Conservation (phyloP, 2,329 filamentous ascomycete species). For the Nemania bipapillata region DNA sequence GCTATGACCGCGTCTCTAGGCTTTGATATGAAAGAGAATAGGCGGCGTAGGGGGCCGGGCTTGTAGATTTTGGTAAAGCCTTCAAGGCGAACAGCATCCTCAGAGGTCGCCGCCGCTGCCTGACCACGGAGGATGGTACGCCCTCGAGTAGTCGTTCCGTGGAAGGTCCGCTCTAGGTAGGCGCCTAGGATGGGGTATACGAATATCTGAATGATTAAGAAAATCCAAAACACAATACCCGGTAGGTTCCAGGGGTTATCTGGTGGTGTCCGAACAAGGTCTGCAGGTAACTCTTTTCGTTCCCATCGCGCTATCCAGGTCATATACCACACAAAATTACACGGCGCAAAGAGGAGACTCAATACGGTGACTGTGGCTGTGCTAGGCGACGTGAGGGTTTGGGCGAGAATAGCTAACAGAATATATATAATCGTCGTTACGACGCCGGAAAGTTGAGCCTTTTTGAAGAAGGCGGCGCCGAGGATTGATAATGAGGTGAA, state of each 20-base stretch:
- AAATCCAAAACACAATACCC: conserved; percentile 80
- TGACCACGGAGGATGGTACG: conserved; percentile 62
- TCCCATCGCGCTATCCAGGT: conserved; percentile 83
- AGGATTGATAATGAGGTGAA: conserved; percentile 84
- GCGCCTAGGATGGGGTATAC: conserved; percentile 80
- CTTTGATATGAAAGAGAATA: conserved; percentile 60
- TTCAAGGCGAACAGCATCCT: conserved; percentile 74
- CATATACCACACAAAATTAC: conserved; percentile 86
- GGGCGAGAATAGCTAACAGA: conserved; percentile 82
- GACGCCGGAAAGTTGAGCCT: conserved; percentile 87
- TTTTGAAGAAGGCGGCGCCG: conserved; percentile 84
- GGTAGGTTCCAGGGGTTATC: conserved; percentile 74
- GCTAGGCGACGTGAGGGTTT: conserved; percentile 72
- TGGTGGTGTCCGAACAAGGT: conserved; percentile 71
- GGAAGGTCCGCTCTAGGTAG: conserved; percentile 76
- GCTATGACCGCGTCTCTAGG: conserved; percentile 77
- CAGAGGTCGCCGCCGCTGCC: conserved; percentile 42
- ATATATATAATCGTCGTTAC: conserved; percentile 77
- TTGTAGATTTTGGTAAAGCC: conserved; percentile 82
- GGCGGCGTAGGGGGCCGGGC: conserved; percentile 69
- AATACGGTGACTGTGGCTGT: conserved; percentile 75
- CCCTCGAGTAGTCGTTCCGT: conserved; percentile 75
- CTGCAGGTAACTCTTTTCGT: conserved; percentile 66
- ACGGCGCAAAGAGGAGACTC: conserved; percentile 82
- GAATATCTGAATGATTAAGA: conserved; percentile 80